Evolutionary conservation across 305 asterid species (phyloP).

Genomic region (Striga hermonthica): DNA sequence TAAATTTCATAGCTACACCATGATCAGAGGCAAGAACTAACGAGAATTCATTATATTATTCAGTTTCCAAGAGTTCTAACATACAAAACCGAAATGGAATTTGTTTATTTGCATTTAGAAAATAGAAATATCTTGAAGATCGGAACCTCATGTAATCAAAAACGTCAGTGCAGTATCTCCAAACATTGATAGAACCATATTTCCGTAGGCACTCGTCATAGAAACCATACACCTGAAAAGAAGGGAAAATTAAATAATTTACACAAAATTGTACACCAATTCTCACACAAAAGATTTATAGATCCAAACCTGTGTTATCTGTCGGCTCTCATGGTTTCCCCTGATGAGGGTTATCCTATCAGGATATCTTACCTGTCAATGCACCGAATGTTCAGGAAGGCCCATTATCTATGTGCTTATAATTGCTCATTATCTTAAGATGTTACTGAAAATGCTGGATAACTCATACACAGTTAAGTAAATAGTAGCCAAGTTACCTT

Average conservation of each 20-base stretch:
- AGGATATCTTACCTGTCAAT: slow-evolving; percentile 86
- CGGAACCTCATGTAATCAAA: slow-evolving; percentile 88
- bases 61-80: slow-evolving; percentile 3
- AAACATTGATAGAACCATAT: slow-evolving; percentile 86
- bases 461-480: slow-evolving; percentile 23
- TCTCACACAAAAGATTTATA: slow-evolving; percentile 15
- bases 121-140: slow-evolving; percentile 28
- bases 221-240: slow-evolving; percentile 86
- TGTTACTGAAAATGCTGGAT: too few species aligned
- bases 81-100: slow-evolving; percentile 22
- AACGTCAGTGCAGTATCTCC: slow-evolving; percentile 99
- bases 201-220: slow-evolving; percentile 97
- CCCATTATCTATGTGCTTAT: too few species aligned
- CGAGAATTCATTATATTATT: slow-evolving; percentile 16
- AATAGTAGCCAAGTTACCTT: slow-evolving; percentile 51
- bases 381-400: slow-evolving; percentile 9
- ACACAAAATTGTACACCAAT: slow-evolving; percentile 26
- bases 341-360: slow-evolving; percentile 95
- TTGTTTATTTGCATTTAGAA: slow-evolving; percentile 19
- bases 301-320: slow-evolving; percentile 83
- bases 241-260: slow-evolving; percentile 30
- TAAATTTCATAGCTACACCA: slow-evolving; percentile 5
- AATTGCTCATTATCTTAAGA: too few species aligned
- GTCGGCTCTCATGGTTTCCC: slow-evolving; percentile 98
- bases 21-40: slow-evolving; percentile 9